Percentiles rank a stretch among this genome's conserved stretches.
phyloP scores from a whole-genome alignment of 176 grass and related monocot species.

The Sorghum bicolor region Sorghum_bicolor_NCBIv3 NC_012871.2:22626501-22627000 shows the following conservation, averaged over 20 bases:
- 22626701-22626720: not conserved
- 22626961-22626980: not conserved
- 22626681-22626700: not conserved
- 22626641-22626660: no score
- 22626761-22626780: not conserved
- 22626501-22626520: no score
- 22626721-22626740: not conserved
- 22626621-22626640: no score
- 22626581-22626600: no score
- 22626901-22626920: not conserved
- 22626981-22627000: not conserved
- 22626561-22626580: no score
- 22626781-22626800: not conserved
- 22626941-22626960: constrained; percentile 18
- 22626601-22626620: no score
- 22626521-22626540: no score
- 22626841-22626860: constrained; percentile 8
- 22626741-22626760: not conserved
- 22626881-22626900: not conserved
- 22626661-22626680: not conserved
- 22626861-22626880: not conserved
- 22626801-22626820: not conserved
- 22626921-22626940: not conserved
- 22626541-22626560: no score
- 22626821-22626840: not conserved